These are phyloP conservation scores for Alternaria atra DNA, from an alignment of 2,329 filamentous ascomycete genomes.

Conservation along the genomic window DNA sequence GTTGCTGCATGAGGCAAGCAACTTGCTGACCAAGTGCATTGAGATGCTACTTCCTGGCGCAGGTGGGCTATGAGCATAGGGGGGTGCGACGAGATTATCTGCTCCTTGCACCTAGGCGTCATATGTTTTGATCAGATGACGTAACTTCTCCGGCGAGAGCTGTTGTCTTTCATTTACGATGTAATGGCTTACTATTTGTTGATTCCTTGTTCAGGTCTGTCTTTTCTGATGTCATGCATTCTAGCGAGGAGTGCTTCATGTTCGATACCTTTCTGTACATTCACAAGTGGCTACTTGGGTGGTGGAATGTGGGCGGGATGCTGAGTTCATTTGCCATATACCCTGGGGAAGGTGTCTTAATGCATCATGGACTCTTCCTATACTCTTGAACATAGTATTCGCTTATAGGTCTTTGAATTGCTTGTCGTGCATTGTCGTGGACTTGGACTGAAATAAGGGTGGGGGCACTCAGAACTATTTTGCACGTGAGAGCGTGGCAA, in stretches of 20 bases:
- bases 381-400: not conserved
- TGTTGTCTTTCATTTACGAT: conserved; percentile 18
- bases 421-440: not conserved
- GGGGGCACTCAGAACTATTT: not conserved
- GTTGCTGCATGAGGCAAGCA: conserved; percentile 85
- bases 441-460: not conserved
- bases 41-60: conserved; percentile 59
- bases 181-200: conserved; percentile 12
- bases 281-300: conserved; percentile 10
- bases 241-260: conserved; percentile 21
- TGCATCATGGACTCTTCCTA: conserved; percentile 5
- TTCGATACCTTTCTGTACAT: conserved; percentile 19
- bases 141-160: not conserved
- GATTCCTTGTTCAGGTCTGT: conserved; percentile 8
- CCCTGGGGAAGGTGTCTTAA: conserved; percentile 20
- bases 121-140: not conserved
- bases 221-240: conserved; percentile 19
- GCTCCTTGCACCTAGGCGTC: conserved; percentile 1
- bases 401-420: not conserved
- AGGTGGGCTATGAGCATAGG: conserved; percentile 15
- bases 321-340: conserved; percentile 25
- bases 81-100: not conserved
- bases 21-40: conserved; percentile 82
- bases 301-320: conserved; percentile 3
- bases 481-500: conserved; percentile 25